Evolutionary conservation across 805 yeast species (phyloP), one percentile per base, ranked within the genome.

Genomic region (Metschnikowia matae): DNA sequence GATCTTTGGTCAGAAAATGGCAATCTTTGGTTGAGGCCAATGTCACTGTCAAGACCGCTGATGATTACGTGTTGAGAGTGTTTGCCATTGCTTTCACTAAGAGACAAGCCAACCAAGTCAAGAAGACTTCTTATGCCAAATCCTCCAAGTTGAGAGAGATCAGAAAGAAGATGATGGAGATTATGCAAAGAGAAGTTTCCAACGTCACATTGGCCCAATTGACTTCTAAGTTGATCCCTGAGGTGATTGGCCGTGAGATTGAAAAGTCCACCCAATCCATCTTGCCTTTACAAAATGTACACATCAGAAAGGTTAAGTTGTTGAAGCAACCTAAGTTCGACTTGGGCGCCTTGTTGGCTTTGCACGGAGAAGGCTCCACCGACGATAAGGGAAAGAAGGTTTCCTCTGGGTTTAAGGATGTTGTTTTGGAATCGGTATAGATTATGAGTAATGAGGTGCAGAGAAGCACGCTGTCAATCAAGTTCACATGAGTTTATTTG

Each of bases 241-340:
- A 91, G 82, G 96, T 92, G 65, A 91, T 91, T 75, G 96, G 96
- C 74, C 92, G 96, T 79, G 98, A 92, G 80, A 92, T 91, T 69
- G 96, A 90, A 81, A 91, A 90, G 83, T 84, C 96, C 61, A 88
- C 97, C 63, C 90, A 86, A 78, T 80, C 88, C 68, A 88, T 91
- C 81, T 90, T 81, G 85, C 98, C 98, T 71, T 85, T 92, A 75
- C 98, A 92, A 83, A 90, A 92, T 82, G 96, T 91, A 71, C 95
- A 90, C 86, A 88, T 92, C 78, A 91, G 97, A 85, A 92, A 92
- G 83, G 97, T 92, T 70, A 92, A 92, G 85, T 84, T 92, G 75
- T 89, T 92, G 79, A 92, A 92, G 82, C 96, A 87, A 81, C 98
- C 98, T 76, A 92, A 91, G 83, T 89, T 91, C 84, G 98, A 92